These are phyloP conservation scores for Dioscorea alata DNA, from an alignment of 106 monocot genomes.

Conservation along the genomic window DNA sequence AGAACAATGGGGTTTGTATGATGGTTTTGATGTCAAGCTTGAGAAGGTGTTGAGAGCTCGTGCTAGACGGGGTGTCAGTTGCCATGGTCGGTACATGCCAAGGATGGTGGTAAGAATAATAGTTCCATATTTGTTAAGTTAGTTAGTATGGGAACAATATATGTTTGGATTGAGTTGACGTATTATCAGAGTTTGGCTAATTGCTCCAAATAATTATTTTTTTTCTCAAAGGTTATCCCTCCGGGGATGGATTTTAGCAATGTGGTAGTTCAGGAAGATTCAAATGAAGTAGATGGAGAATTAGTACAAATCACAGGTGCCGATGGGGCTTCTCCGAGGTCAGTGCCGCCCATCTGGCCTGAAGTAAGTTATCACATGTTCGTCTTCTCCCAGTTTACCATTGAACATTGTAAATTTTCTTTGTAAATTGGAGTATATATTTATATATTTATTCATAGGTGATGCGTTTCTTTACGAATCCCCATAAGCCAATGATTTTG, in stretches of 20 bases:
- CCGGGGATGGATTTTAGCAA: slow-evolving; percentile 98
- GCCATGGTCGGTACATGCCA: slow-evolving; percentile 89
- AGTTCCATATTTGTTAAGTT: too few species aligned
- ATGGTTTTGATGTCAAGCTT: slow-evolving; percentile 92
- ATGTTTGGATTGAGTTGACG: too few species aligned
- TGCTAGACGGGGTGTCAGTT: slow-evolving; percentile 43
- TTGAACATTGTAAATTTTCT: too few species aligned
- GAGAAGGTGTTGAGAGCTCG: slow-evolving; percentile 83
- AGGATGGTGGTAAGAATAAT: slow-evolving; percentile 74
- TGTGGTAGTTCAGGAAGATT: slow-evolving; percentile 71
- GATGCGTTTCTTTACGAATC: slow-evolving; percentile 84
- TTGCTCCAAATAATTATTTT: too few species aligned
- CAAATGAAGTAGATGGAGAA: slow-evolving; percentile 43
- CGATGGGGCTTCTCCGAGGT: slow-evolving; percentile 55
- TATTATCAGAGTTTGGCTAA: too few species aligned
- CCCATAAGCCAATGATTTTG: slow-evolving; percentile 97
- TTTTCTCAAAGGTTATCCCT: slow-evolving; percentile 66
- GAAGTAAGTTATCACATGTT: slow-evolving; percentile 34
- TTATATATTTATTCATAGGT: slow-evolving; percentile 35
- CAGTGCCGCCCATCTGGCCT: slow-evolving; percentile 67
- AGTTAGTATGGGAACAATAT: too few species aligned
- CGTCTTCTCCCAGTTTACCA: too few species aligned
- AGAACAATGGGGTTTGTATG: slow-evolving; percentile 96
- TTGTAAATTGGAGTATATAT: too few species aligned
- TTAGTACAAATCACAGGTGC: slow-evolving; percentile 26